Evolutionary conservation across 1,139 yeast species (phyloP).

Genomic region (Suhomyces taliae): DNA sequence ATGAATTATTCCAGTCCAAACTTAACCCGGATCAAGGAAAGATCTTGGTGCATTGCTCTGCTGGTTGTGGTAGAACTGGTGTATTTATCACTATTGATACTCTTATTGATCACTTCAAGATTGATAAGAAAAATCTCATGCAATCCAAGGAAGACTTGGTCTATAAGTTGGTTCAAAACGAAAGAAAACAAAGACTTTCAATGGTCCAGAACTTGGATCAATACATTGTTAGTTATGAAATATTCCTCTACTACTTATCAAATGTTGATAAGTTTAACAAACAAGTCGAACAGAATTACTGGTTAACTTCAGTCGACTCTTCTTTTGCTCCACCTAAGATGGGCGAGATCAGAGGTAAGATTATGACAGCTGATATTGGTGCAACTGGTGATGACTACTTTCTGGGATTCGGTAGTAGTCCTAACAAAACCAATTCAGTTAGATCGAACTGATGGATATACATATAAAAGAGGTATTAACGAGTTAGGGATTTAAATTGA

Average conservation of each 20-base stretch:
- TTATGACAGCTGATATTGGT: constrained; percentile 5
- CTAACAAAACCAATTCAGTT: constrained; percentile 8
- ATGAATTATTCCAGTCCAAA: constrained; percentile 27
- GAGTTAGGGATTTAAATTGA: too few species aligned
- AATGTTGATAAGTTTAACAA: constrained; percentile 8
- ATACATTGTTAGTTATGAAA: constrained; percentile 44
- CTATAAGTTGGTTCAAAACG: constrained; percentile 40
- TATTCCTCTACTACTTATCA: constrained; percentile 31
- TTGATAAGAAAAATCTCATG: constrained; percentile 8
- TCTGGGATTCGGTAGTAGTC: constrained; percentile 10
- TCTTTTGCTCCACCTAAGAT: not conserved
- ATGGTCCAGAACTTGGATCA: constrained; percentile 52
- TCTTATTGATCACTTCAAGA: constrained; percentile 14
- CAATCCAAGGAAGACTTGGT: constrained; percentile 18
- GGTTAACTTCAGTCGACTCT: not conserved
- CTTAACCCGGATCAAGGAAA: constrained; percentile 19
- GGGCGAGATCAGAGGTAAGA: constrained; percentile 1
- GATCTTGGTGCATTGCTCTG: constrained; percentile 29
- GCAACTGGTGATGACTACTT: constrained; percentile 13
- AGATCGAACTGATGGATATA: constrained; percentile 10
- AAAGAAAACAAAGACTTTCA: constrained; percentile 43
- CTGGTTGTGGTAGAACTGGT: constrained; percentile 21
- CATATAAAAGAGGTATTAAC: too few species aligned
- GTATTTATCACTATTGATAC: constrained; percentile 20
- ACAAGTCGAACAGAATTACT: not conserved